These are phyloP conservation scores for Metschnikowia picachoensis DNA, from an alignment of 805 yeast species.

Conservation along the genomic window DNA sequence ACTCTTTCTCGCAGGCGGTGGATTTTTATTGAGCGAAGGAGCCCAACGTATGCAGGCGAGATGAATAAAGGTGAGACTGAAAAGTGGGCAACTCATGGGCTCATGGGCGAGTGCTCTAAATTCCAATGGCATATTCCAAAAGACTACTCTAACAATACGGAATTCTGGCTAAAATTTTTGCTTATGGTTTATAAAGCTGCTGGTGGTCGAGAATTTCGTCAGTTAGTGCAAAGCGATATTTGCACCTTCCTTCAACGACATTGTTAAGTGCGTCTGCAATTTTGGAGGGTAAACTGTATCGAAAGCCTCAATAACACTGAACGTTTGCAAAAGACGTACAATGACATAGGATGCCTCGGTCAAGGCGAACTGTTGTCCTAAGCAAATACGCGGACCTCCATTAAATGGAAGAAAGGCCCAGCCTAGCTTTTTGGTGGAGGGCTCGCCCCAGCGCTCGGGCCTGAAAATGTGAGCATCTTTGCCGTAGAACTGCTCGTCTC, in stretches of 20 bases:
- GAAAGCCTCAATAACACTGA: conserved; percentile 6
- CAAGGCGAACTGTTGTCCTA: conserved; percentile 25
- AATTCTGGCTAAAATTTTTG: no score
- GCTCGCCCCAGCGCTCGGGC: conserved; percentile 48
- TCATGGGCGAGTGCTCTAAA: no score
- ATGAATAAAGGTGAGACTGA: neutral
- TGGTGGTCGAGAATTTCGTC: no score
- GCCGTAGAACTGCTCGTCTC: conserved; percentile 37
- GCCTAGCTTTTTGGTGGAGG: conserved; percentile 15
- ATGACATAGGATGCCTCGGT: conserved; percentile 21
- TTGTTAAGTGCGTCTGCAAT: conserved; percentile 15
- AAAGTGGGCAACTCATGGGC: no score
- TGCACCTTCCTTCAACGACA: conserved; percentile 17
- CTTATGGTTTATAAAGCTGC: no score
- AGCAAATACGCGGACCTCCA: conserved; percentile 24
- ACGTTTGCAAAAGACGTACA: conserved; percentile 19
- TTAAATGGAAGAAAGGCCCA: conserved; percentile 23
- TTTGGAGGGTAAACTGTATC: conserved; percentile 16
- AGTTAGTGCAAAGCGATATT: conserved; percentile 7
- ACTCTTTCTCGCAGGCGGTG: conserved; percentile 3
- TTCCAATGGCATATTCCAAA: no score
- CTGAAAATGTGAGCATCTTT: conserved; percentile 40
- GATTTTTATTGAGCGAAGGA: neutral
- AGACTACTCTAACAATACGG: no score
- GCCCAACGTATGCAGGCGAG: neutral